Percentiles rank a stretch among this genome's conserved stretches.
phyloP scores from a whole-genome alignment of 306 rosid genomes.

The Vicia villosa region DNA sequence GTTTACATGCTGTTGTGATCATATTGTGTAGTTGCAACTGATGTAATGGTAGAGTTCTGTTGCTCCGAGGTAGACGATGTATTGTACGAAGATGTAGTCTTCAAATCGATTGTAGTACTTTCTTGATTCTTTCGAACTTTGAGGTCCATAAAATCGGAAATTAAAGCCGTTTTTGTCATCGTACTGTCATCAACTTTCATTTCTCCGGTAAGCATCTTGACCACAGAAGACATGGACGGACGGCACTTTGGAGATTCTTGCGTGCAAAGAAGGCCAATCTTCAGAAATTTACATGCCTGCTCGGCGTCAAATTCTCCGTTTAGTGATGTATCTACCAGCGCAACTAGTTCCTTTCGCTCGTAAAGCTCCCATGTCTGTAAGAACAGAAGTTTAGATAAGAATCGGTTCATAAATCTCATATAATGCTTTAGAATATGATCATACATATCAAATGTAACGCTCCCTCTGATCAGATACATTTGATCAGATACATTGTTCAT shows the following conservation, averaged over 20 bases:
- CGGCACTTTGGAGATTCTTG: conserved; percentile 81
- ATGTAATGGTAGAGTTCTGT: conserved; percentile 49
- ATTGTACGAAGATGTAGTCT: conserved; percentile 34
- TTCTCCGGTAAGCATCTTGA: conserved; percentile 81
- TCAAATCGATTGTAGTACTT: conserved; percentile 29
- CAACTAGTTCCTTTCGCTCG: conserved; percentile 65
- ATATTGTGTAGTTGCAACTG: conserved; percentile 36
- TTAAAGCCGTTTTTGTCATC: conserved; percentile 83
- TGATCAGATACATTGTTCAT: too few relatives aligned
- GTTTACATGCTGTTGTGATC: conserved; percentile 50
- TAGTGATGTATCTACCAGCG: conserved; percentile 61
- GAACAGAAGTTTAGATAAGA: conserved; percentile 31
- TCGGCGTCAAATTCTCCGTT: conserved; percentile 73
- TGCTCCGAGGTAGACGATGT: conserved; percentile 51
- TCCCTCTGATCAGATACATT: too few relatives aligned
- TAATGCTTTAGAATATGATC: conserved; percentile 12
- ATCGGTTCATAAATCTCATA: conserved; percentile 7
- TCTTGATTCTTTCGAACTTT: conserved; percentile 47
- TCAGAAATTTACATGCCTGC: conserved; percentile 78
- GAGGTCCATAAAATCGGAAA: conserved; percentile 87
- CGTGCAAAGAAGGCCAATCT: conserved; percentile 89
- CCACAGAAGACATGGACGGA: conserved; percentile 90
- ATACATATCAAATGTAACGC: conserved; percentile 15
- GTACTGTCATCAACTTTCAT: conserved; percentile 42
- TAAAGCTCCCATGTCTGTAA: conserved; percentile 77